phyloP scores from a whole-genome alignment of 768 basidiomycete genomes.

The Gymnopilus dilepis region DNA sequence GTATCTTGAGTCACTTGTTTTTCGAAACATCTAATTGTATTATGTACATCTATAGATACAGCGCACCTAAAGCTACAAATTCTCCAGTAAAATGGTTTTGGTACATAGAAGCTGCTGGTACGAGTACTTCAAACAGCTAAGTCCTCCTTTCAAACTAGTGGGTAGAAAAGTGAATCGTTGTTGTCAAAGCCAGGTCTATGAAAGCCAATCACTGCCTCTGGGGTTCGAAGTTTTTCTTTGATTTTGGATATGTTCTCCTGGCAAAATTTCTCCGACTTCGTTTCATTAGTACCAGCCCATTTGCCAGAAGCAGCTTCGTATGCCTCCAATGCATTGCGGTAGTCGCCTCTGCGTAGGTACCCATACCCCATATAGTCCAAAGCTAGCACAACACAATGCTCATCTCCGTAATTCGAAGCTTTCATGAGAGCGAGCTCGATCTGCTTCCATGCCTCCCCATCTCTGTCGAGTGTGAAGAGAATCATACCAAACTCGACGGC shows the following conservation, averaged over 20 bases:
- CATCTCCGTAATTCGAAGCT: neutral
- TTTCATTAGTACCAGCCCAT: neutral
- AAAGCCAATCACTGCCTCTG: constrained; percentile 9
- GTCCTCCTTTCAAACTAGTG: neutral
- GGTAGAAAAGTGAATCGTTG: constrained; percentile 7
- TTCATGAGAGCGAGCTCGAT: neutral
- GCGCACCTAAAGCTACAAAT: too few relatives aligned
- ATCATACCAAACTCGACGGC: neutral
- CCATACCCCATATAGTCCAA: constrained; percentile 12
- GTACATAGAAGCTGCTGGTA: too few relatives aligned
- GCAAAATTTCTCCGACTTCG: neutral
- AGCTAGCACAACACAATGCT: neutral
- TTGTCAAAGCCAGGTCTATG: constrained; percentile 1
- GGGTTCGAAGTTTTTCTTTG: constrained; percentile 1
- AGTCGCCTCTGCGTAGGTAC: constrained; percentile 12
- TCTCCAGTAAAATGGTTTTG: too few relatives aligned
- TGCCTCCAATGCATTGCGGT: constrained; percentile 8
- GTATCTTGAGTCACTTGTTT: too few relatives aligned
- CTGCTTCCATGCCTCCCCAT: neutral
- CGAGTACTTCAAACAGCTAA: too few relatives aligned
- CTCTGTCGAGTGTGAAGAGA: constrained; percentile 8
- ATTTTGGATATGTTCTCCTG: constrained; percentile 9
- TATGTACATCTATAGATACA: too few relatives aligned
- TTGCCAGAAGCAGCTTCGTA: constrained; percentile 10
- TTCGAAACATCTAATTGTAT: too few relatives aligned